Base-by-base conservation (phyloP, 208 protist genomes). In the Phytomonas francai region DNA sequence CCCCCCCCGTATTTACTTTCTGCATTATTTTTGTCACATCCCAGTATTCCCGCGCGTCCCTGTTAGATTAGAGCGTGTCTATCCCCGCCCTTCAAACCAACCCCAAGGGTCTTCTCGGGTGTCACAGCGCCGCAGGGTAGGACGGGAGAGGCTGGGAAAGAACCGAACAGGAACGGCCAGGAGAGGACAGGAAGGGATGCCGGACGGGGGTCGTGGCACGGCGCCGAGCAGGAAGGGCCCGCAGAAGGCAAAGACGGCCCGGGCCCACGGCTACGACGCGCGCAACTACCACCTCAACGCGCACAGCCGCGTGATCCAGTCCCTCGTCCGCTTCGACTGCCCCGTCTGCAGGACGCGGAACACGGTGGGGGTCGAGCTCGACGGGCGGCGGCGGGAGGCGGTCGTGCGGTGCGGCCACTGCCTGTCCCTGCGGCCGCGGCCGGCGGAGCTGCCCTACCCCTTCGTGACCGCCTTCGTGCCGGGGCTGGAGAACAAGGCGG, bases 401-500 rank as follows among this genome's bases (percentile, higher is more conserved):
- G 78, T 76, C 33, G 89, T 95, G 59, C 60, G 63, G 56, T 95
- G 89, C 68, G 79, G 72, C 14, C 83, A 92, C 71, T 95, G 89
- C 77, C 67, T 83, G 63, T 68, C 77, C 16, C 49, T 89, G 27
- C 57, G 72, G 22, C 85, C 86, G 0, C 71, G 76, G 2, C 84
- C 86, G 8, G 68, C 59, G 16, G 85, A 92, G 45, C 54, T 95
- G 67, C 90, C 87, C 16, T 95, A 92, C 67, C 90, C 90, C 0
- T 90, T 77, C 60, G 45, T 67, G 51, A 83, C 81, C 12, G 16
- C 49, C 8, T 93, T 86, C 74, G 72, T 87, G 3, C 87, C 81
- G 19, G 76, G 73, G 27, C 74, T 94, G n/a, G 79, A 93, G 74
- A 93, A 92, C 72, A 84, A 83, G 31, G 90, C 87, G 9, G 90